phyloP scores from a whole-genome alignment of 805 yeast species.

The Kodamaea fukazawae region DNA sequence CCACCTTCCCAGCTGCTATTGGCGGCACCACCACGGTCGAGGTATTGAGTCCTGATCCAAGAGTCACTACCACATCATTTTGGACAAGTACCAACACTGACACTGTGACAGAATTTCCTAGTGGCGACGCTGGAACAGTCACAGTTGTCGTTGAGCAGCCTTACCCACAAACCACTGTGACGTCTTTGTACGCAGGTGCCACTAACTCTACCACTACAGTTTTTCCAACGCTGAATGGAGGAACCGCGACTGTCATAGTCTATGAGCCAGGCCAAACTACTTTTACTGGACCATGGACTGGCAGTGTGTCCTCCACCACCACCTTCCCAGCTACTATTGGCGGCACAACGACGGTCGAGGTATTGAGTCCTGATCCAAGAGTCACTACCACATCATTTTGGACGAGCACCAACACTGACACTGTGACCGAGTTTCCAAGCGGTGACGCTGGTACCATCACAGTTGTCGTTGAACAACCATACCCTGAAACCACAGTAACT shows the following conservation, averaged over 20 bases:
- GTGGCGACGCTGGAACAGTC: too few relatives aligned
- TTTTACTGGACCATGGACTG: slow-evolving; percentile 9
- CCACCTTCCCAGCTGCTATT: slow-evolving; percentile 4
- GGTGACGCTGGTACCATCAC: too few relatives aligned
- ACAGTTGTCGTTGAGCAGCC: slow-evolving; percentile 13
- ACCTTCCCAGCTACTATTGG: slow-evolving; percentile 6
- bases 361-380: slow-evolving; percentile 9
- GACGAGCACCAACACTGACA: slow-evolving; percentile 3
- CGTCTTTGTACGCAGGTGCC: slow-evolving; percentile 1
- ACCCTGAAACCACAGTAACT: slow-evolving; percentile 1
- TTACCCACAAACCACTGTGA: slow-evolving; percentile 1
- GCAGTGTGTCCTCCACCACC: slow-evolving; percentile 6
- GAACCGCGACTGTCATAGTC: slow-evolving; percentile 12
- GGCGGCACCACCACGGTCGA: slow-evolving; percentile 10
- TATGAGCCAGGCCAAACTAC: slow-evolving; percentile 11
- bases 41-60: slow-evolving; percentile 9
- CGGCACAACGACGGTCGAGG: slow-evolving; percentile 9
- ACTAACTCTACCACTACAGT: not conserved
- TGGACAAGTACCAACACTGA: slow-evolving; percentile 9
- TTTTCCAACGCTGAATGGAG: slow-evolving; percentile 3
- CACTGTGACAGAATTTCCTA: too few relatives aligned
- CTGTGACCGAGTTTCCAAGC: too few relatives aligned
- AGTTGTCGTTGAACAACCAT: slow-evolving; percentile 13
- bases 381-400: slow-evolving; percentile 5
- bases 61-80: not conserved